Percentiles rank a stretch among this genome's conserved stretches.
These are phyloP conservation scores for Kernera saxatilis DNA, from an alignment of 345 rosid genomes.

Conservation along the genomic window DNA sequence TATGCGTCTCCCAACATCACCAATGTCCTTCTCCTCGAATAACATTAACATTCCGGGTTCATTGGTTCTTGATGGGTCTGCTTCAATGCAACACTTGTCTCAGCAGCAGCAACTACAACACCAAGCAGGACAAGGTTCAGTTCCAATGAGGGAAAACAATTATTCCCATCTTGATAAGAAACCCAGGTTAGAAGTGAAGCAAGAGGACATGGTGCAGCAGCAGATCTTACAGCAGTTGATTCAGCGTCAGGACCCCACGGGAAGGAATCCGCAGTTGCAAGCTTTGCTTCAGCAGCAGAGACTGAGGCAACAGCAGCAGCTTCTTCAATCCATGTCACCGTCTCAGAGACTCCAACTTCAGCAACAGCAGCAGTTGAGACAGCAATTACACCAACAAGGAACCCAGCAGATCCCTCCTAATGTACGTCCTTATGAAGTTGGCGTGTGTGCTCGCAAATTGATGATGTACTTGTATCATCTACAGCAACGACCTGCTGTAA, in stretches of 20 bases:
- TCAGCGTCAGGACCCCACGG: slow-evolving; percentile 62
- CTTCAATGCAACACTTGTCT: slow-evolving; percentile 15
- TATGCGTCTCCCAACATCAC: slow-evolving; percentile 27
- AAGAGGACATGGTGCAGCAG: slow-evolving; percentile 76
- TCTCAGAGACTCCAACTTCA: slow-evolving; percentile 73
- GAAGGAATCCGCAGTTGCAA: slow-evolving; percentile 71
- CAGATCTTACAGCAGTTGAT: slow-evolving; percentile 72
- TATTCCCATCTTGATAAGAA: slow-evolving; percentile 50
- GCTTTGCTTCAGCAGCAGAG: slow-evolving; percentile 70
- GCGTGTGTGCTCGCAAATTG: slow-evolving; percentile 85
- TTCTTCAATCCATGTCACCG: slow-evolving; percentile 79
- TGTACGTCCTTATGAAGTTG: slow-evolving; percentile 71
- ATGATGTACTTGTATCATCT: slow-evolving; percentile 96
- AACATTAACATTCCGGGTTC: slow-evolving; percentile 19
- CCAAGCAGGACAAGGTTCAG: slow-evolving; percentile 24
- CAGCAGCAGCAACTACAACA: slow-evolving; percentile 12
- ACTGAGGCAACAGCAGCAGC: slow-evolving; percentile 46
- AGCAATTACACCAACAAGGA: slow-evolving; percentile 69
- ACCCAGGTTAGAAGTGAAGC: slow-evolving; percentile 77
- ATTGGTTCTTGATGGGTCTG: slow-evolving; percentile 26
- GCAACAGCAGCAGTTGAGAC: slow-evolving; percentile 65
- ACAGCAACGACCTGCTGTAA: slow-evolving; percentile 74
- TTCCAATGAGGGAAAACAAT: slow-evolving; percentile 20
- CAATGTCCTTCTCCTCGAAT: slow-evolving; percentile 28
- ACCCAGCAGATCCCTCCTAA: slow-evolving; percentile 48